phyloP scores from a whole-genome alignment of 371 early-diverging fungal genomes.

The Aphelidium insulamus region DNA sequence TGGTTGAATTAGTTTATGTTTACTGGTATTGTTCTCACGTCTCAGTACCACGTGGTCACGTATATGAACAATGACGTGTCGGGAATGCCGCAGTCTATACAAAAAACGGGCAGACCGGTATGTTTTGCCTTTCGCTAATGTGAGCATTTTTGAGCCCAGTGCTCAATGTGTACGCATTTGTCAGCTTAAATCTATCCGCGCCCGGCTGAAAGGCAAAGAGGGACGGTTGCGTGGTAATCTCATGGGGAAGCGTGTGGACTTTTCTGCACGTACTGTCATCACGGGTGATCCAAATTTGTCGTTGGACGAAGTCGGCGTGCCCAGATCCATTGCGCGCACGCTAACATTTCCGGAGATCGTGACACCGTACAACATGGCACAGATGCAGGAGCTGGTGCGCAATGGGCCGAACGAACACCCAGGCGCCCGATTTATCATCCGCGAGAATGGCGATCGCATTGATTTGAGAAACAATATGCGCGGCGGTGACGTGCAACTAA shows the following conservation, averaged over 20 bases:
- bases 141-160: not conserved
- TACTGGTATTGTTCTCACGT: not conserved
- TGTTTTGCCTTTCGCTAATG: conserved; percentile 7
- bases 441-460: conserved; percentile 90
- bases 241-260: conserved; percentile 99
- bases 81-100: conserved; percentile 89
- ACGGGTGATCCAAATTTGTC: conserved; percentile 97
- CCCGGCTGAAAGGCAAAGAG: conserved; percentile 98
- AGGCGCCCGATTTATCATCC: conserved; percentile 96
- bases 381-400: conserved; percentile 67
- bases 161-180: not conserved
- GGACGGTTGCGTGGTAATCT: conserved; percentile 97
- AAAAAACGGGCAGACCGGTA: conserved; percentile 91
- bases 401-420: conserved; percentile 95
- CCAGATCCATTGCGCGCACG: conserved; percentile 90
- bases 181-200: conserved; percentile 83
- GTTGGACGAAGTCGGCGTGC: conserved; percentile 98
- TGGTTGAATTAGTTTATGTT: not conserved
- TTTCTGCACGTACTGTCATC: conserved; percentile 98
- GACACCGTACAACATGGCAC: conserved; percentile 92
- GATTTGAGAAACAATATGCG: conserved; percentile 81
- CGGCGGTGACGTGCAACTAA: conserved; percentile 72
- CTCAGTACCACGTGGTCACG: conserved; percentile 88
- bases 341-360: conserved; percentile 97
- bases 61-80: conserved; percentile 98